Evolutionary conservation across 768 basidiomycete genomes (phyloP).

Genomic region (Leucocoprinus birnbaumii): DNA sequence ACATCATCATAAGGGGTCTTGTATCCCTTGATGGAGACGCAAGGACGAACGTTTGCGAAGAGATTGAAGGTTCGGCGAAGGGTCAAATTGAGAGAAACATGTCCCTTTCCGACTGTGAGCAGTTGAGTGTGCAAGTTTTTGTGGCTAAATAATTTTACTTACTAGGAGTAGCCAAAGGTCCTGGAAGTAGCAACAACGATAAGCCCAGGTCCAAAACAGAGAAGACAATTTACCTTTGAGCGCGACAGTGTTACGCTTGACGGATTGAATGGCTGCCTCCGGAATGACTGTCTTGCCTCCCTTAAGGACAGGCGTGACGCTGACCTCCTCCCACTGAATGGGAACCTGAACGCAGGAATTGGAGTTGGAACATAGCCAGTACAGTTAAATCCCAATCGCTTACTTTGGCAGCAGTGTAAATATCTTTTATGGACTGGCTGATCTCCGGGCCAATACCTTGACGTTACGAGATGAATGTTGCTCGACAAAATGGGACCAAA

Average conservation of each 20-base stretch:
- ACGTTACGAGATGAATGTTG: background rate
- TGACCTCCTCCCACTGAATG: slow-evolving; percentile 99
- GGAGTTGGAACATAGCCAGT: slow-evolving; percentile 6
- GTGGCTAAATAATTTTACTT: slow-evolving; percentile 26
- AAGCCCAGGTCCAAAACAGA: slow-evolving; percentile 5
- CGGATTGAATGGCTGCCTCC: slow-evolving; percentile 82
- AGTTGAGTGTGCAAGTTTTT: slow-evolving; percentile 8
- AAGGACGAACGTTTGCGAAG: slow-evolving; percentile 98
- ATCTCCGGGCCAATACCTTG: slow-evolving; percentile 98
- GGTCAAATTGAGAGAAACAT: slow-evolving; percentile 96
- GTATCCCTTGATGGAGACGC: slow-evolving; percentile 92
- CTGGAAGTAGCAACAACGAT: slow-evolving; percentile 35
- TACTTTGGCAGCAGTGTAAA: slow-evolving; percentile 87
- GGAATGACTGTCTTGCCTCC: slow-evolving; percentile 98
- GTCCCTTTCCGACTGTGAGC: slow-evolving; percentile 89
- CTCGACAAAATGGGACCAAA: background rate
- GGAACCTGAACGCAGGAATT: slow-evolving; percentile 69
- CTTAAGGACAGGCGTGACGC: slow-evolving; percentile 90
- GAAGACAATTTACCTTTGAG: slow-evolving; percentile 70
- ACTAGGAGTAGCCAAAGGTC: slow-evolving; percentile 98
- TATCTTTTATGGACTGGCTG: slow-evolving; percentile 91
- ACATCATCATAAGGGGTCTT: slow-evolving; percentile 99
- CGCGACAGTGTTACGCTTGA: slow-evolving; percentile 97
- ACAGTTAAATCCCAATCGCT: slow-evolving; percentile 11
- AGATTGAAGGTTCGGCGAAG: slow-evolving; percentile 96